These are phyloP conservation scores for Eucalyptus camaldulensis DNA, from an alignment of 345 rosid species.

Conservation along the genomic window DNA sequence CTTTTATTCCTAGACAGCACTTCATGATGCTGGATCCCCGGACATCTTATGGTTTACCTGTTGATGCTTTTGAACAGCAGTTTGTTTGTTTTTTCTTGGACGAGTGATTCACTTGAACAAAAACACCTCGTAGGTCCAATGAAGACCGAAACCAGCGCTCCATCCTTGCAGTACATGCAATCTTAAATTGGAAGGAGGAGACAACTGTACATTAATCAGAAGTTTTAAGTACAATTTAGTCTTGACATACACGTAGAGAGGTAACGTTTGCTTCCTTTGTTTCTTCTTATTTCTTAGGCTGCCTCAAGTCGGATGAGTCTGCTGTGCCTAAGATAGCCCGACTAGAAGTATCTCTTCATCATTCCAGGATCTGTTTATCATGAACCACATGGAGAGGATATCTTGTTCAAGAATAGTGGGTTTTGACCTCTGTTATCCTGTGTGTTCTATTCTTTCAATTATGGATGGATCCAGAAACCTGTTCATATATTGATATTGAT, in stretches of 20 bases:
- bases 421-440: neutral
- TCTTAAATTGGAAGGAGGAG: neutral
- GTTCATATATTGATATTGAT: neutral
- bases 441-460: neutral
- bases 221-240: neutral
- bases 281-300: neutral
- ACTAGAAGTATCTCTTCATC: neutral
- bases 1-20: neutral
- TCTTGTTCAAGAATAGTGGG: neutral
- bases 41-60: neutral
- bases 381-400: neutral
- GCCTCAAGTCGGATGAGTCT: neutral
- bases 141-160: neutral
- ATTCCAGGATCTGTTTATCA: neutral
- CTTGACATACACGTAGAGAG: neutral
- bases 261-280: neutral
- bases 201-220: neutral
- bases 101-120: neutral
- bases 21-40: neutral
- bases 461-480: neutral
- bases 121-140: neutral
- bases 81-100: neutral
- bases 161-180: neutral
- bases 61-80: neutral
- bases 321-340: neutral